Conservation (phyloP, 768 basidiomycete genomes). For the Hericium coralloides region DNA sequence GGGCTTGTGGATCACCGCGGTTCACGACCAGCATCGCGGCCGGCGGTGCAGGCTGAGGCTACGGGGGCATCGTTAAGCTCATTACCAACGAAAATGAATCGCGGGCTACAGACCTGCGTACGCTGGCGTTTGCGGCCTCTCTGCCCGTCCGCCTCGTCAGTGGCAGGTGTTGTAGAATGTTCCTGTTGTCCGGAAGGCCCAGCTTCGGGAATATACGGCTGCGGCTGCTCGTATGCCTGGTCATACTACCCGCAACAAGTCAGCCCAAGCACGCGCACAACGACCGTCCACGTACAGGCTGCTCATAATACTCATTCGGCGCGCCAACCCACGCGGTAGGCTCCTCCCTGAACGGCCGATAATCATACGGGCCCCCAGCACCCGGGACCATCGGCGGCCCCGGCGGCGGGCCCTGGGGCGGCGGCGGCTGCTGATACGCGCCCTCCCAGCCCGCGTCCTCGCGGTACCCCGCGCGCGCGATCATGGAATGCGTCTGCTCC, state of each 20-base stretch:
- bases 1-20: conserved; percentile 54
- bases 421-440: conserved; percentile 35
- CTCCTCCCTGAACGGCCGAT: conserved; percentile 32
- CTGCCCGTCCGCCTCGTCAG: conserved; percentile 26
- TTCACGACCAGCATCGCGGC: conserved; percentile 60
- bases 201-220: conserved; percentile 47
- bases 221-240: conserved; percentile 46
- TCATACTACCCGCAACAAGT: conserved; percentile 34
- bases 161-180: conserved; percentile 27
- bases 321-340: conserved; percentile 38
- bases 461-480: conserved; percentile 14
- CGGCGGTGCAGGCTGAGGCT: conserved; percentile 58
- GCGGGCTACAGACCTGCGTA: conserved; percentile 33
- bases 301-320: conserved; percentile 48
- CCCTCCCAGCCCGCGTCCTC: conserved; percentile 38
- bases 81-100: background rate
- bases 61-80: conserved; percentile 6
- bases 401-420: conserved; percentile 24
- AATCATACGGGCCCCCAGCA: conserved; percentile 39
- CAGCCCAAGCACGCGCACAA: background rate
- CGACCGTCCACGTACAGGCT: conserved; percentile 31
- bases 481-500: conserved; percentile 44
- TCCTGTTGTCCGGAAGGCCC: conserved; percentile 30
- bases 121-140: conserved; percentile 67
- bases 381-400: conserved; percentile 38